A percentile compares a stretch with the other conserved stretches of the same genome.
phyloP scores from a whole-genome alignment of 1,284 basidiomycete species.

The Malassezia arunalokei region DNA sequence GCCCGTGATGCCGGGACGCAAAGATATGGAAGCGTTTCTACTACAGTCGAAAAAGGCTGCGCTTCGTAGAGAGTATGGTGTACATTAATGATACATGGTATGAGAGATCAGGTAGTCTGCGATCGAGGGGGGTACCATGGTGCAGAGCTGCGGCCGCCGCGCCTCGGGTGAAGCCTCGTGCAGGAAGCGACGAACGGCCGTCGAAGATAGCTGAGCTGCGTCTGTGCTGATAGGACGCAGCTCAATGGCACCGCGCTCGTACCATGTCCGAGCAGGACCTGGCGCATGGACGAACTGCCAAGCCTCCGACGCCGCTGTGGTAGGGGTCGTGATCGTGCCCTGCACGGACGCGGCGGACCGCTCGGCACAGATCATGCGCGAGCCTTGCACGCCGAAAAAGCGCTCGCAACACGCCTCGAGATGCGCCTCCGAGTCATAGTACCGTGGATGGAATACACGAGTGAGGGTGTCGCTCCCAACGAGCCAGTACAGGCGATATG shows the following conservation, averaged over 20 bases:
- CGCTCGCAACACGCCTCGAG: slow-evolving; percentile 55
- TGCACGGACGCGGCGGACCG: slow-evolving; percentile 10
- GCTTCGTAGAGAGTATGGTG: slow-evolving; percentile 13
- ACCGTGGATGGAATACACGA: slow-evolving; percentile 66
- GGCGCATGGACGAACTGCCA: slow-evolving; percentile 10
- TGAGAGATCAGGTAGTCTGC: slow-evolving; percentile 23
- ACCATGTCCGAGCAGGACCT: slow-evolving; percentile 16
- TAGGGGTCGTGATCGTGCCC: neutral
- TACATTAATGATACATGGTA: slow-evolving; percentile 15
- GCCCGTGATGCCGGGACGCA: slow-evolving; percentile 7
- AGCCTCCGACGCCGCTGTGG: slow-evolving; percentile 7
- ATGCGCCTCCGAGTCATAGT: slow-evolving; percentile 54
- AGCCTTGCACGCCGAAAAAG: slow-evolving; percentile 56
- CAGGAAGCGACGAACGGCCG: slow-evolving; percentile 17
- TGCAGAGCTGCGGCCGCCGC: slow-evolving; percentile 1
- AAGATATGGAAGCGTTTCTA: slow-evolving; percentile 13
- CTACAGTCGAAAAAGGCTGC: slow-evolving; percentile 17
- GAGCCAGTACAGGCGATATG: slow-evolving; percentile 54
- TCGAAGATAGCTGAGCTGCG: slow-evolving; percentile 24
- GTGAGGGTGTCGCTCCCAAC: slow-evolving; percentile 79
- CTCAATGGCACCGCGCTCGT: slow-evolving; percentile 15
- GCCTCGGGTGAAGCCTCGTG: neutral
- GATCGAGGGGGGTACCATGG: slow-evolving; percentile 23
- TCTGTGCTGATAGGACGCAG: slow-evolving; percentile 22
- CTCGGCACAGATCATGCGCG: slow-evolving; percentile 52